phyloP scores from a whole-genome alignment of 1,139 yeast genomes.

The Wickerhamomyces sp. region DNA sequence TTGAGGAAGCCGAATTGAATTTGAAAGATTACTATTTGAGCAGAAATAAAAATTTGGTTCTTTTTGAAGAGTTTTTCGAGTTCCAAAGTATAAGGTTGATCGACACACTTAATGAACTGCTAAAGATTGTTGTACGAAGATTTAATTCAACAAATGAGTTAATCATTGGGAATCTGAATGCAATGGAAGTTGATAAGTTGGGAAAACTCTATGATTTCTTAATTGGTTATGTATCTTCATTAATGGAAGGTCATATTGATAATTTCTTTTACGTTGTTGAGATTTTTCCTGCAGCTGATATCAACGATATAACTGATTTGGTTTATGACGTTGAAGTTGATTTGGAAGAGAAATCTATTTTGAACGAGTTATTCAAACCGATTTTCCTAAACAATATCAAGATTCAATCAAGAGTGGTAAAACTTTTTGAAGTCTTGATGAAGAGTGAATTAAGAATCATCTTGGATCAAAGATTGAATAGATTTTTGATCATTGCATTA shows the following conservation, averaged over 20 bases:
- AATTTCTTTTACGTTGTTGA: constrained; percentile 18
- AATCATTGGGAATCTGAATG: not conserved
- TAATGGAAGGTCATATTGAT: constrained; percentile 13
- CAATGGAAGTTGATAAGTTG: constrained; percentile 1
- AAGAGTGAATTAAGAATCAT: constrained; percentile 8
- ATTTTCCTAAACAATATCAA: constrained; percentile 7
- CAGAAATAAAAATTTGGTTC: constrained; percentile 16
- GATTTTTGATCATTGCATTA: constrained; percentile 9
- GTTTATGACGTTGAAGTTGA: constrained; percentile 15
- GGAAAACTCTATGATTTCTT: constrained; percentile 9
- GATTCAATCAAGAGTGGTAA: constrained; percentile 8
- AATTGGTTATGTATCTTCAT: constrained; percentile 4
- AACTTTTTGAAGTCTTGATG: constrained; percentile 8
- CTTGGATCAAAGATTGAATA: constrained; percentile 15
- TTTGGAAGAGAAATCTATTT: constrained; percentile 3
- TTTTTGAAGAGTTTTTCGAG: constrained; percentile 23
- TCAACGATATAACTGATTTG: constrained; percentile 5
- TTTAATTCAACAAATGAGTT: not conserved
- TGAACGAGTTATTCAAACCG: constrained; percentile 16
- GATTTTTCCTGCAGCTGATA: constrained; percentile 13
- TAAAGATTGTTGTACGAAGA: not conserved
- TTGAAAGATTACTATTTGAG: constrained; percentile 20
- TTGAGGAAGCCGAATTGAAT: constrained; percentile 16
- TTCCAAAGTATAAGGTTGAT: constrained; percentile 19
- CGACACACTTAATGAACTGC: constrained; percentile 10